phyloP scores from a whole-genome alignment of 148 eudicot genomes.

The Polygonum aviculare region DNA sequence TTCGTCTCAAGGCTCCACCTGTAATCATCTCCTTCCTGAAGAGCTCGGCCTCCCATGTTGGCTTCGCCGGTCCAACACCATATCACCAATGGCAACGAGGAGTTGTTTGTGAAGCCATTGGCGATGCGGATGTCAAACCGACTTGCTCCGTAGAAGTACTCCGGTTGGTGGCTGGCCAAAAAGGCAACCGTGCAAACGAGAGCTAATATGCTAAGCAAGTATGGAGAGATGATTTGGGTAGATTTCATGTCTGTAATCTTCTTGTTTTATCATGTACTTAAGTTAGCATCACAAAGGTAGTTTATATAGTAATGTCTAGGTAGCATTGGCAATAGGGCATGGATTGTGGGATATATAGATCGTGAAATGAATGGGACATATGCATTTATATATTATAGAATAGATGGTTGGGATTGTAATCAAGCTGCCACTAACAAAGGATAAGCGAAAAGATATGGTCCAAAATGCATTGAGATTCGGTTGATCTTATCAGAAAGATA shows the following conservation, averaged over 20 bases:
- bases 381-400: too few species aligned
- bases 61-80: conserved; percentile 38
- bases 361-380: too few species aligned
- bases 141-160: conserved; percentile 1
- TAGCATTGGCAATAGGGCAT: too few species aligned
- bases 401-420: too few species aligned
- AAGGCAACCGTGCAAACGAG: conserved; percentile 21
- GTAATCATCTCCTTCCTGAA: conserved; percentile 62
- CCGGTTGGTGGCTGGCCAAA: conserved; percentile 17
- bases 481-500: too few species aligned
- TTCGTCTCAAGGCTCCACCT: conserved; percentile 28
- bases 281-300: too few species aligned
- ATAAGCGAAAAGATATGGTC: too few species aligned
- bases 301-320: too few species aligned
- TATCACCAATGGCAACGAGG: conserved; percentile 47
- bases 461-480: too few species aligned
- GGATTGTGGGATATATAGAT: too few species aligned
- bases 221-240: not conserved
- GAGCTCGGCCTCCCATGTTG: conserved; percentile 59
- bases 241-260: not conserved
- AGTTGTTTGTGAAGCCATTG: conserved; percentile 64
- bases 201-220: not conserved
- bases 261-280: too few species aligned
- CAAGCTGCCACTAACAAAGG: too few species aligned
- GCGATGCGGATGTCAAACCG: conserved; percentile 29